Base-by-base conservation (phyloP, 768 basidiomycete genomes). In the Auriscalpium microsporum region DNA sequence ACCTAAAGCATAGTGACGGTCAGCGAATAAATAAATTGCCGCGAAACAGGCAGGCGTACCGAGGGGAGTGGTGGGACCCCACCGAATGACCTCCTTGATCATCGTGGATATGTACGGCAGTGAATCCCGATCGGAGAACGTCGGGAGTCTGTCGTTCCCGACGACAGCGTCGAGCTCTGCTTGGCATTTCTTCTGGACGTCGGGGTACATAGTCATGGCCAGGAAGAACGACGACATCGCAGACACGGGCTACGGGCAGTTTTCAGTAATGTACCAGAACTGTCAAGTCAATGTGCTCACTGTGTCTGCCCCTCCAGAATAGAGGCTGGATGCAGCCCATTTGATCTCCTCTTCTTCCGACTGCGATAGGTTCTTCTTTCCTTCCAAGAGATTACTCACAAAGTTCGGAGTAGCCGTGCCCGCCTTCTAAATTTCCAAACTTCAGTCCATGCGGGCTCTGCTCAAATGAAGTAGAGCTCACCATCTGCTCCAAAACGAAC, bases 181-280 rank as follows among this genome's bases (percentile, higher is more conserved):
- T 52, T 68, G 67, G 14, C 56, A 57, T 28, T 59, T 65, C 36
- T 47, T 52, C 34, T 58, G 61, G 7, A 58, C 33, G 1, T 62
- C 62, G 4, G 64, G 67, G 48, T 65, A 61, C 54, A 63, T 58
- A 2, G 67, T 62, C 63, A 67, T 65, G 11, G 64, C 65, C 16
- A 68, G 56, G 47, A 68, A 58, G 56, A 68, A 65, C 4, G 65
- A 66, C 4, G 55, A 40, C 50, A 68, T 54, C 2, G 67, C 59
- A 10, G 61, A 63, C 17, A 63, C 63, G n/a, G 67, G 60, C 60
- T 61, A 14, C 10, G 19, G 7, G 10, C 23, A 36, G 14, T 28
- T 16, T 17, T 14, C 45, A 55, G 6, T 14, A 46, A 28, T 14
- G n/a, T 23, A 47, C 13, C 33, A 46, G 45, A 11, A 34, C 45